These are phyloP conservation scores for Tricholoma sp. DNA, from an alignment of 768 basidiomycete species.

Conservation along the genomic window DNA sequence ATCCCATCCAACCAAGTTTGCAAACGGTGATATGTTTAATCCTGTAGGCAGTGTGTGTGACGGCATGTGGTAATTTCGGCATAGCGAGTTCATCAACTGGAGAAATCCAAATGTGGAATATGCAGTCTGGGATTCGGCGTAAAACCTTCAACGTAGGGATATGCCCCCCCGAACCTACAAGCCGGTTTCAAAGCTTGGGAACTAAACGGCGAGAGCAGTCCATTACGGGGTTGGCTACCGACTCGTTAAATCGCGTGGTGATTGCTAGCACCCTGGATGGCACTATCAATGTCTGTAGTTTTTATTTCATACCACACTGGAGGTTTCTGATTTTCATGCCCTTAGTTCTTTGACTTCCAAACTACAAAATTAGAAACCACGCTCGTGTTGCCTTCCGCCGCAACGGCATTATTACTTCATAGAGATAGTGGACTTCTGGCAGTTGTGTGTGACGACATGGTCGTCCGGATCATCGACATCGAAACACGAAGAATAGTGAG, in stretches of 20 bases:
- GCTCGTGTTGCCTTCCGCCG: conserved; percentile 60
- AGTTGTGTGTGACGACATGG: conserved; percentile 79
- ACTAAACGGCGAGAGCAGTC: conserved; percentile 43
- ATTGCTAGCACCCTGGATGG: conserved; percentile 89
- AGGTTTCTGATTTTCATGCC: background rate
- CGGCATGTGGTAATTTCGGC: conserved; percentile 95
- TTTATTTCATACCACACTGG: background rate
- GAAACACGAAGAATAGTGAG: conserved; percentile 86
- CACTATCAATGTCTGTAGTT: conserved; percentile 68
- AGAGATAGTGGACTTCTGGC: conserved; percentile 83
- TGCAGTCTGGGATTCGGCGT: conserved; percentile 89
- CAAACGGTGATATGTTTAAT: background rate
- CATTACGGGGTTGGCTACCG: conserved; percentile 81
- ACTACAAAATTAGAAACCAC: conserved; percentile 69
- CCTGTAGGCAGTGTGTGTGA: conserved; percentile 74
- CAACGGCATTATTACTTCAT: conserved; percentile 71
- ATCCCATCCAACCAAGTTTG: background rate
- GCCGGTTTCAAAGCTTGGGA: conserved; percentile 32
- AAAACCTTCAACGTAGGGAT: conserved; percentile 69
- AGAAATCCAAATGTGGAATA: conserved; percentile 87
- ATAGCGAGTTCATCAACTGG: conserved; percentile 80
- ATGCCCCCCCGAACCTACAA: conserved; percentile 50
- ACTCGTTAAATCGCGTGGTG: conserved; percentile 76
- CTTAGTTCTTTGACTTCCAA: conserved; percentile 96
- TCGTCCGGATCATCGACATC: conserved; percentile 83